phyloP scores from a whole-genome alignment of 441 rosid genomes.

The Erodium trifolium region DNA sequence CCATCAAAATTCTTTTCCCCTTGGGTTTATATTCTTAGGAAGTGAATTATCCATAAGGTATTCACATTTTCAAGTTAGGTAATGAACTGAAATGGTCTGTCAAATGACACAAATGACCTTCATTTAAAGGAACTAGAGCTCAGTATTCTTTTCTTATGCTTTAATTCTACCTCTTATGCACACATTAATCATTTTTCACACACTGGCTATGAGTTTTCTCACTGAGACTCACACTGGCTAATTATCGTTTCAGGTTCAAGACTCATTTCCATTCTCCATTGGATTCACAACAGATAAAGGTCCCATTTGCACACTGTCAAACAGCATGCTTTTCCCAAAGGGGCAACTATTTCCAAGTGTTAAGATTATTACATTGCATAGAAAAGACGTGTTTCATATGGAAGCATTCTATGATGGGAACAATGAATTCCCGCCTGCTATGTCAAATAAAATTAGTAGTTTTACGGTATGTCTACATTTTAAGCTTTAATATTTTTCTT shows the following conservation, averaged over 20 bases:
- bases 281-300: constrained; percentile 53
- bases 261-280: constrained; percentile 53
- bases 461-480: constrained; percentile 38
- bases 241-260: constrained; percentile 49
- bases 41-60: too few species aligned
- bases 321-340: constrained; percentile 46
- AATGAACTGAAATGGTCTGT: not conserved
- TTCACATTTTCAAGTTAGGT: not conserved
- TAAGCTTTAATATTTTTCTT: not conserved
- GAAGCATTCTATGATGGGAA: constrained; percentile 48
- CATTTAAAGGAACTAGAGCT: not conserved
- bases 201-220: not conserved
- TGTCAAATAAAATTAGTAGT: constrained; percentile 33
- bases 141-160: not conserved
- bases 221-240: not conserved
- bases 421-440: constrained; percentile 33
- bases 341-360: constrained; percentile 54
- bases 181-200: not conserved
- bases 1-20: too few species aligned
- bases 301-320: constrained; percentile 36
- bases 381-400: constrained; percentile 39
- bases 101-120: not conserved
- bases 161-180: not conserved
- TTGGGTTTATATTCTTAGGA: too few species aligned
- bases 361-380: constrained; percentile 46